phyloP scores from a whole-genome alignment of 140 eudicot species.

The Oenanthe javanica region DNA sequence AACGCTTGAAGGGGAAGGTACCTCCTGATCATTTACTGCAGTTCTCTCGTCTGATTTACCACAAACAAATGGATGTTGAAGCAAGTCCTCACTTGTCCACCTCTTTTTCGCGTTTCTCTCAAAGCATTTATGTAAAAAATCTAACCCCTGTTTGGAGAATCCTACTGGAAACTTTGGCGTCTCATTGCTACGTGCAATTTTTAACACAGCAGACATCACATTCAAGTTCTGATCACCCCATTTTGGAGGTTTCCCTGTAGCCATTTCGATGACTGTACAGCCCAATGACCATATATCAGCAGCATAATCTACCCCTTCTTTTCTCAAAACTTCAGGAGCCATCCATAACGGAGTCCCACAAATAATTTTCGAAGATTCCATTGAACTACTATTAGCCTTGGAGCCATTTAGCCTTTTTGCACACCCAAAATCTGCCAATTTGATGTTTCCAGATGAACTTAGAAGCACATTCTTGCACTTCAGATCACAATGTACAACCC shows the following conservation, averaged over 20 bases:
- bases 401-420: slow-evolving; percentile 24
- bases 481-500: slow-evolving; percentile 60
- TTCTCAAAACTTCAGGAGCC: slow-evolving; percentile 71
- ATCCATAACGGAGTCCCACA: slow-evolving; percentile 82
- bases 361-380: slow-evolving; percentile 4
- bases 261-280: slow-evolving; percentile 73
- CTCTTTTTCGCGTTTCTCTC: slow-evolving; percentile 42
- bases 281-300: slow-evolving; percentile 86
- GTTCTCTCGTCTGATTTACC: slow-evolving; percentile 11
- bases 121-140: slow-evolving; percentile 61
- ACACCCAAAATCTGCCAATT: slow-evolving; percentile 70
- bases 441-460: slow-evolving; percentile 39
- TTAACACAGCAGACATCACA: slow-evolving; percentile 44
- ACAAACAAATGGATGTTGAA: slow-evolving; percentile 51
- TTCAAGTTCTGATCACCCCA: slow-evolving; percentile 40
- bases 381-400: not conserved
- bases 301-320: slow-evolving; percentile 39
- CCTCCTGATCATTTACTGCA: slow-evolving; percentile 11
- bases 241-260: slow-evolving; percentile 49
- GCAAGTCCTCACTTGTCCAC: slow-evolving; percentile 36
- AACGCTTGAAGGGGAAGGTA: slow-evolving; percentile 50
- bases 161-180: slow-evolving; percentile 40
- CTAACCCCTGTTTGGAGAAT: slow-evolving; percentile 43
- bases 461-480: slow-evolving; percentile 65
- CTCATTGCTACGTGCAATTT: slow-evolving; percentile 42